These are phyloP conservation scores for Aspergillus sergii DNA, from an alignment of 2,329 filamentous ascomycete genomes.

Conservation along the genomic window DNA sequence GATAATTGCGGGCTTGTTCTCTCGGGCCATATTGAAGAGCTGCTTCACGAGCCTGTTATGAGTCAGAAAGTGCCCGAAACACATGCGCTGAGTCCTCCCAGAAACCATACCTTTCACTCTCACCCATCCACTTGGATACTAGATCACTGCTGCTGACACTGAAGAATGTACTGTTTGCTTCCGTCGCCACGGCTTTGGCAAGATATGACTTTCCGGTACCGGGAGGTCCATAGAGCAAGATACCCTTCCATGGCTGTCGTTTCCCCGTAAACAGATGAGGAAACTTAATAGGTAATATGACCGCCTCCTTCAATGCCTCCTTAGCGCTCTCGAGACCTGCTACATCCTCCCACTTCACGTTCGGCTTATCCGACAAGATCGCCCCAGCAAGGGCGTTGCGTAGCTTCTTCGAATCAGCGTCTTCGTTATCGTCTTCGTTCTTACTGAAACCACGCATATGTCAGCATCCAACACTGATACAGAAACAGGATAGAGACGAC, in stretches of 20 bases:
- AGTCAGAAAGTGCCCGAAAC: constrained; percentile 12
- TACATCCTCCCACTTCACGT: constrained; percentile 97
- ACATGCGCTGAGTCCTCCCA: neutral
- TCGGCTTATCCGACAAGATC: constrained; percentile 92
- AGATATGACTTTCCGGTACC: constrained; percentile 98
- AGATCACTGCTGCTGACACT: constrained; percentile 96
- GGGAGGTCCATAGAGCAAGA: constrained; percentile 91
- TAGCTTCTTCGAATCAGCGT: constrained; percentile 94
- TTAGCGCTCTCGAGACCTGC: constrained; percentile 92
- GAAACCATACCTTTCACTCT: constrained; percentile 82
- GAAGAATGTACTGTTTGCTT: constrained; percentile 99
- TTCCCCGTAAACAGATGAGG: constrained; percentile 95
- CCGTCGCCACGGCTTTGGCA: constrained; percentile 95
- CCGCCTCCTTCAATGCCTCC: constrained; percentile 95
- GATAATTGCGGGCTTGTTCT: constrained; percentile 97
- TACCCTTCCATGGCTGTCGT: constrained; percentile 97
- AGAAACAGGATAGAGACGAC: constrained; percentile 1
- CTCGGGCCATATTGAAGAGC: constrained; percentile 94
- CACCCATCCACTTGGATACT: constrained; percentile 99
- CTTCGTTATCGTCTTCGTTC: constrained; percentile 68
- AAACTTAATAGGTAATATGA: constrained; percentile 97
- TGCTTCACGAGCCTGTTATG: constrained; percentile 81
- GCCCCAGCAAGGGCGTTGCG: constrained; percentile 87
- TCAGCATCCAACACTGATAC: neutral
- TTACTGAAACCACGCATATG: constrained; percentile 32